Evolutionary conservation across 257 asterid species (phyloP).

Genomic region (Solanum medicagineum): DNA sequence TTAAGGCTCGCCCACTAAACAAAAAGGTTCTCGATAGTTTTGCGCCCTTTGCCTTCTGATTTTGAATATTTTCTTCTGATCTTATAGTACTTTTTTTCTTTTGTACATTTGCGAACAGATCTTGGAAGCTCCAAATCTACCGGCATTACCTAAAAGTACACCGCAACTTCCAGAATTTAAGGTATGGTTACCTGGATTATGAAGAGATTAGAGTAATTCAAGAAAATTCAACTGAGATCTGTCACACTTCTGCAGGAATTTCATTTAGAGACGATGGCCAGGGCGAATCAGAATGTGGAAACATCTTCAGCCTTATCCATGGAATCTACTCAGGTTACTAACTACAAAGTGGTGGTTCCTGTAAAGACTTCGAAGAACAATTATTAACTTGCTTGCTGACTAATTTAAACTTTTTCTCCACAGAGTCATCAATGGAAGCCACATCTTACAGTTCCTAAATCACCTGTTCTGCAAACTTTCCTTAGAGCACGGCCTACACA

Average conservation of each 20-base stretch:
- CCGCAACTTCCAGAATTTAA: constrained; percentile 79
- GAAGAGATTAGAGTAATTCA: neutral
- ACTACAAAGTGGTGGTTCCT: neutral
- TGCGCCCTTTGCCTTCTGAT: neutral
- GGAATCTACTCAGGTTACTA: constrained; percentile 40
- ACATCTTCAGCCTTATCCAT: constrained; percentile 50
- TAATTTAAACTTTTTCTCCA: neutral
- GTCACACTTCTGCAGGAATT: constrained; percentile 54
- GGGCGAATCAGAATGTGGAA: constrained; percentile 68
- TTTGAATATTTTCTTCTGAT: neutral
- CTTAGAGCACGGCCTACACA: constrained; percentile 76
- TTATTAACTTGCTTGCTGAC: neutral
- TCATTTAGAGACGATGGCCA: constrained; percentile 78
- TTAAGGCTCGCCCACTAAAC: constrained; percentile 79
- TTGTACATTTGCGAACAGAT: constrained; percentile 26
- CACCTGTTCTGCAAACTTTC: constrained; percentile 74
- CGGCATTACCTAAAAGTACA: constrained; percentile 54
- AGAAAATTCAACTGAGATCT: neutral
- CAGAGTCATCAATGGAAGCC: constrained; percentile 69
- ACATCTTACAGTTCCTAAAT: constrained; percentile 72
- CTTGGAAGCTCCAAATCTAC: constrained; percentile 52
- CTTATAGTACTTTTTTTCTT: neutral
- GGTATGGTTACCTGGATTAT: constrained; percentile 23
- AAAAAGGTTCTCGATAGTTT: constrained; percentile 46
- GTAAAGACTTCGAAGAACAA: neutral